Percentiles rank a stretch among this genome's conserved stretches.
Conservation (phyloP, 2,329 filamentous ascomycete species). For the Aspergillus clavatus region DNA sequence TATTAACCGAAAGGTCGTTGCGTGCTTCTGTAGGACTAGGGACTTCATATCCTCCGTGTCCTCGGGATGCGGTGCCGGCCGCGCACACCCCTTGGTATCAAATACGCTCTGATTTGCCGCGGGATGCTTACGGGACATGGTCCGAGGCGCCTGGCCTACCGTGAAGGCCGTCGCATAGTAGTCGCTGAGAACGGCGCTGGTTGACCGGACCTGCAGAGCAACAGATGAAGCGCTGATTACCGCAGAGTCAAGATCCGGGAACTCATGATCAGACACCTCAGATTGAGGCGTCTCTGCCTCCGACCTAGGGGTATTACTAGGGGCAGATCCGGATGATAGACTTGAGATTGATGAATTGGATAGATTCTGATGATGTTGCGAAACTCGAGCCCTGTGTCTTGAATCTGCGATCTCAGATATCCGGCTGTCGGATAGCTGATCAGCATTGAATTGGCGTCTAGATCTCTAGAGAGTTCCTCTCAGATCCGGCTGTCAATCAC, state of each 20-base stretch:
- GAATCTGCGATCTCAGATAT: not conserved
- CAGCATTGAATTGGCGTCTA: not conserved
- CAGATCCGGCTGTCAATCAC: not conserved
- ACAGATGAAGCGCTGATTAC: not conserved
- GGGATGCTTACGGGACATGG: not conserved
- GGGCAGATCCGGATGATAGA: not conserved
- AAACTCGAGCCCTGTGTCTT: not conserved
- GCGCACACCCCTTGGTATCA: not conserved
- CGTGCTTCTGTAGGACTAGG: not conserved
- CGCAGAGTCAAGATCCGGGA: not conserved
- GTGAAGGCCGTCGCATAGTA: not conserved
- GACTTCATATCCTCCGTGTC: not conserved
- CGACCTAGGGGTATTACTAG: not conserved
- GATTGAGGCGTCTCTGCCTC: not conserved
- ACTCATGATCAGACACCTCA: not conserved
- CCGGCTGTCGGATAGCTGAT: not conserved
- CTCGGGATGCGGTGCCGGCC: not conserved
- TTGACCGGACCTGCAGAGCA: not conserved
- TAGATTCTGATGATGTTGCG: not conserved
- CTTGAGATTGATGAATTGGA: not conserved
- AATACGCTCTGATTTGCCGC: not conserved
- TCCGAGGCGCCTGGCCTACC: not conserved
- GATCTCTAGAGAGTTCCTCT: not conserved
- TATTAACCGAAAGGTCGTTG: not conserved
- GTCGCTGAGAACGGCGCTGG: not conserved